These are phyloP conservation scores for Arthrinium phaeospermum DNA, from an alignment of 2,329 filamentous ascomycete genomes.

Conservation along the genomic window DNA sequence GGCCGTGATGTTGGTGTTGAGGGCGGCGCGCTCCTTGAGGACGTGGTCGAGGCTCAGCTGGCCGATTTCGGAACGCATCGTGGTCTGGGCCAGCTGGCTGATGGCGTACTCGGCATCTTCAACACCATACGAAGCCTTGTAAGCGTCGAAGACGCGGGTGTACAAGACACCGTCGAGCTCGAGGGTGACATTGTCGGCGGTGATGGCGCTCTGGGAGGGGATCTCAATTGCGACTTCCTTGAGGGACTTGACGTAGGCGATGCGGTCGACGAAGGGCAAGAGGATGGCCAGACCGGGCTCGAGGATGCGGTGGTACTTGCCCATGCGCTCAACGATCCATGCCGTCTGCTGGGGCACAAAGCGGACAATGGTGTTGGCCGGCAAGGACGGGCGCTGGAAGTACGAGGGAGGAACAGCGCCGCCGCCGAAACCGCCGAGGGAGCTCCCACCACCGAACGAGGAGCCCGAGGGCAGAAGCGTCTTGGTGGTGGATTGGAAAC, in stretches of 20 bases:
- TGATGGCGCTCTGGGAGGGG: constrained; percentile 96
- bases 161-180: constrained; percentile 96
- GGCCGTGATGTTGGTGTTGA: constrained; percentile 98
- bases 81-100: constrained; percentile 95
- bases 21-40: constrained; percentile 91
- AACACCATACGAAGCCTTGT: constrained; percentile 97
- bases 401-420: constrained; percentile 69
- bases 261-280: constrained; percentile 89
- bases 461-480: constrained; percentile 2
- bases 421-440: constrained; percentile 37
- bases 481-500: constrained; percentile 23
- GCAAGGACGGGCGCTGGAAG: constrained; percentile 76
- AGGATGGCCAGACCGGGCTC: constrained; percentile 90
- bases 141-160: constrained; percentile 95
- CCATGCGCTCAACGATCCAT: constrained; percentile 99
- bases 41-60: constrained; percentile 97
- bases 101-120: constrained; percentile 99
- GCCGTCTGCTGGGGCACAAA: constrained; percentile 99
- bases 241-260: constrained; percentile 96
- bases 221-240: constrained; percentile 98
- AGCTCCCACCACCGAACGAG: constrained; percentile 35
- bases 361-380: constrained; percentile 91
- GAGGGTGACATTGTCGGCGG: constrained; percentile 95
- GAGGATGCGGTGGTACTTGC: constrained; percentile 92
- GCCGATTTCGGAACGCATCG: constrained; percentile 98